A percentile compares a stretch with the other conserved stretches of the same genome.
Conservation (phyloP, 2,329 filamentous ascomycete genomes). For the Trichoderma gracile region DNA sequence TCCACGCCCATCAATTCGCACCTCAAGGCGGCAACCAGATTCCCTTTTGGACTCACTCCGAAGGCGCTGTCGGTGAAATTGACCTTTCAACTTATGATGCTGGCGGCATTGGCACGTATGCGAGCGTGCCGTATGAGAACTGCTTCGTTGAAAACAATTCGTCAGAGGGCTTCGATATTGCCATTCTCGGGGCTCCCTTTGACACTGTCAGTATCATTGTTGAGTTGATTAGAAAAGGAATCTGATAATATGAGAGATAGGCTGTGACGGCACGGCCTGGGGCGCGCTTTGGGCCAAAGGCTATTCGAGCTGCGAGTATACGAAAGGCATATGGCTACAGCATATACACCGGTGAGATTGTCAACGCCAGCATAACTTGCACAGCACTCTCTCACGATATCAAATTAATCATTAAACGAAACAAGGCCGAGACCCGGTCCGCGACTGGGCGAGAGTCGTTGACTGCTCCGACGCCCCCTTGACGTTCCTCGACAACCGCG, state of each 20-base stretch:
- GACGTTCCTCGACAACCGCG: conserved; percentile 31
- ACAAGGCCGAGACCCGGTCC: conserved; percentile 29
- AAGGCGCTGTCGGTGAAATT: conserved; percentile 24
- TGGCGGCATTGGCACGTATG: conserved; percentile 32
- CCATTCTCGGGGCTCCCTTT: conserved; percentile 35
- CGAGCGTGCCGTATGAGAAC: conserved; percentile 32
- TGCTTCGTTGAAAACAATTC: conserved; percentile 31
- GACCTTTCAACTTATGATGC: conserved; percentile 27
- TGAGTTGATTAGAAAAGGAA: too few relatives aligned
- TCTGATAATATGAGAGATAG: conserved; percentile 6
- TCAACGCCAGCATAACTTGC: too few relatives aligned
- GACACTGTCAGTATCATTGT: conserved; percentile 32
- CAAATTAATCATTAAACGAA: not conserved
- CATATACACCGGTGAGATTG: conserved; percentile 28
- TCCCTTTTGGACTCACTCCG: conserved; percentile 28
- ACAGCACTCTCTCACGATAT: not conserved
- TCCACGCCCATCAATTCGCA: conserved; percentile 10
- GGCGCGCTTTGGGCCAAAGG: conserved; percentile 75
- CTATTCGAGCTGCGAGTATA: conserved; percentile 75
- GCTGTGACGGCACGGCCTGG: conserved; percentile 31
- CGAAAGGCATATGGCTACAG: conserved; percentile 47
- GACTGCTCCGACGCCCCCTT: conserved; percentile 70
- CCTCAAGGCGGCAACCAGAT: conserved; percentile 23
- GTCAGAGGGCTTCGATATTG: conserved; percentile 33
- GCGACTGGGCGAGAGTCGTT: conserved; percentile 67